Evolutionary conservation across 2,329 filamentous ascomycete genomes (phyloP).

Genomic region (Cladosporium sp.): DNA sequence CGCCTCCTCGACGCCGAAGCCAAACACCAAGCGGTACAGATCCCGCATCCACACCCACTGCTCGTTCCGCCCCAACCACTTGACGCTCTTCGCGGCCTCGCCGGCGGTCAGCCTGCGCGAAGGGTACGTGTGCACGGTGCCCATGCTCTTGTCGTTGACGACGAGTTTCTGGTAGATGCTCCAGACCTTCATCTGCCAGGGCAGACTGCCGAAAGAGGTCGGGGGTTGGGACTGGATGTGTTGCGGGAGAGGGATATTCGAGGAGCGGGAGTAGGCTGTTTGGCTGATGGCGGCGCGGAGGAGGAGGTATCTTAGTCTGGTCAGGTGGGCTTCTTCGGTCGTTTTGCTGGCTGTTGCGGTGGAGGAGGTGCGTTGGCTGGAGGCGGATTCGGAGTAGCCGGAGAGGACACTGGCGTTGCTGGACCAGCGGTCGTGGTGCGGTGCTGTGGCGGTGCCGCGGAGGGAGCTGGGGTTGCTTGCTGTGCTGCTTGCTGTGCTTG

Average conservation of each 20-base stretch:
- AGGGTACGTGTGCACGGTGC: constrained; percentile 56
- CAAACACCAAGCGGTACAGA: constrained; percentile 80
- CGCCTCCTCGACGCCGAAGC: constrained; percentile 77
- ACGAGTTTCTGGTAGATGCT: constrained; percentile 81
- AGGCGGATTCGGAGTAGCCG: constrained; percentile 69
- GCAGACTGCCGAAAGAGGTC: constrained; percentile 73
- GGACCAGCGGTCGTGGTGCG: constrained; percentile 73
- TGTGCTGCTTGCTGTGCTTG: constrained; percentile 25
- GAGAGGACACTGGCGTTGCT: constrained; percentile 74
- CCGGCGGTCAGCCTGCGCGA: constrained; percentile 62
- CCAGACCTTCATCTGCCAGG: constrained; percentile 70
- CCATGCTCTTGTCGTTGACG: constrained; percentile 68
- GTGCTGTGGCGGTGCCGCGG: constrained; percentile 45
- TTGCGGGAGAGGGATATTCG: constrained; percentile 60
- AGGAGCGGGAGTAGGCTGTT: constrained; percentile 70
- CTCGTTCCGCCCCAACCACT: constrained; percentile 69
- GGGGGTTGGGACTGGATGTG: constrained; percentile 76
- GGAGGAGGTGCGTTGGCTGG: constrained; percentile 64
- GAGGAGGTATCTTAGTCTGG: constrained; percentile 73
- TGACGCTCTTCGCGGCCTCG: constrained; percentile 80
- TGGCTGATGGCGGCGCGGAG: constrained; percentile 84
- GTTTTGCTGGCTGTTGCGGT: constrained; percentile 61
- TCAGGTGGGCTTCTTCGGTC: constrained; percentile 73
- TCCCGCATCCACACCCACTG: constrained; percentile 80
- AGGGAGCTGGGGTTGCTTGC: constrained; percentile 22